A percentile compares a stretch with the other conserved stretches of the same genome.
Evolutionary conservation across 352 stramenopile genomes (phyloP).

Genomic region (Phytophthora idaei): DNA sequence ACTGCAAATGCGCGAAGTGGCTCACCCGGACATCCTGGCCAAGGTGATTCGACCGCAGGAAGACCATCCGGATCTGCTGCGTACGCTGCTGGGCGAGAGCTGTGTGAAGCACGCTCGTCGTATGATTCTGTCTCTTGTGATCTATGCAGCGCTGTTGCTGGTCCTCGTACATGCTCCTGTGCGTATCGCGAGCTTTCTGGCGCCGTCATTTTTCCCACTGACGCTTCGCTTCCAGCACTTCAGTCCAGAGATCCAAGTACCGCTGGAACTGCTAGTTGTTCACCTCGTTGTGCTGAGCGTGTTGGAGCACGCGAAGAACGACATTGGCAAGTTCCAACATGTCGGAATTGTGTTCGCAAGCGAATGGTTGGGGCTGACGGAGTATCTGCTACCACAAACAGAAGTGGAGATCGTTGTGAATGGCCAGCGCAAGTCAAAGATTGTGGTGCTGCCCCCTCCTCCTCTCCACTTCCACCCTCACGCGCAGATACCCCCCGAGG

Average conservation of each 20-base stretch:
- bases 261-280: conserved; percentile 95
- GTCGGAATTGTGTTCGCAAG: conserved; percentile 63
- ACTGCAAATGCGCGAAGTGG: conserved; percentile 94
- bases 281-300: conserved; percentile 95
- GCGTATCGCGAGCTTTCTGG: conserved; percentile 56
- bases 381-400: conserved; percentile 72
- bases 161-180: conserved; percentile 91
- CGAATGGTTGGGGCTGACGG: conserved; percentile 65
- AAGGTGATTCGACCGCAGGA: conserved; percentile 94
- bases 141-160: conserved; percentile 90
- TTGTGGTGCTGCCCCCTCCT: conserved; percentile 65
- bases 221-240: conserved; percentile 92
- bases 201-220: conserved; percentile 70
- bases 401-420: conserved; percentile 41
- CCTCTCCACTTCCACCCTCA: conserved; percentile 85
- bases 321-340: conserved; percentile 81
- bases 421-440: conserved; percentile 36
- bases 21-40: conserved; percentile 92
- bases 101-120: conserved; percentile 93
- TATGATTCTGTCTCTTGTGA: conserved; percentile 92
- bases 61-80: conserved; percentile 96
- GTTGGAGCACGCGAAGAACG: conserved; percentile 92
- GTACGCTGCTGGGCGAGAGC: conserved; percentile 94
- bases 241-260: conserved; percentile 94
- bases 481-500: conserved; percentile 66